These are phyloP conservation scores for Hymenoscyphus fructigenus DNA, from an alignment of 2,329 filamentous ascomycete species.

Conservation along the genomic window DNA sequence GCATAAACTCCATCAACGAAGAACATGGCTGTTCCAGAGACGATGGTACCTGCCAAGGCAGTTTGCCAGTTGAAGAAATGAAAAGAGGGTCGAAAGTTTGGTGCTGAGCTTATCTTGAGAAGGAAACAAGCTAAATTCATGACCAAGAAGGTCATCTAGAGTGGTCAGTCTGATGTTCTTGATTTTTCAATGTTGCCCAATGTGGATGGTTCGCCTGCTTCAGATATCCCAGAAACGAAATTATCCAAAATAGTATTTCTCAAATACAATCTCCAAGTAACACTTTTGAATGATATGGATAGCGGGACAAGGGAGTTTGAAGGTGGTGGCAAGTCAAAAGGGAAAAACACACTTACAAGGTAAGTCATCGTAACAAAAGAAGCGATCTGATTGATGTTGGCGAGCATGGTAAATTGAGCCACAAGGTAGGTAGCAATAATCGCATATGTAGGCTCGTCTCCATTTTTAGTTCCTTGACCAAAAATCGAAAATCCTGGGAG, in stretches of 20 bases:
- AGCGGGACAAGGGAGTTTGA: background rate
- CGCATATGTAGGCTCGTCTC: constrained; percentile 74
- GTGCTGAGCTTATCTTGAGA: constrained; percentile 81
- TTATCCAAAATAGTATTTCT: background rate
- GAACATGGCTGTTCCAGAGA: constrained; percentile 81
- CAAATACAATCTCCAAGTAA: background rate
- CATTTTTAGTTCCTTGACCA: constrained; percentile 67
- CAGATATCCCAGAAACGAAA: background rate
- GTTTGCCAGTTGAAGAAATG: constrained; percentile 88
- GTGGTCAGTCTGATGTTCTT: background rate
- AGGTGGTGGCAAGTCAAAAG: too few species aligned
- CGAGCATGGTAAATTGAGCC: constrained; percentile 76
- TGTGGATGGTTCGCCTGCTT: background rate
- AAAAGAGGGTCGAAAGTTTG: constrained; percentile 86
- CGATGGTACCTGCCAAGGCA: constrained; percentile 70
- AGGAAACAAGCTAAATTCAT: constrained; percentile 87
- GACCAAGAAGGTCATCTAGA: constrained; percentile 81
- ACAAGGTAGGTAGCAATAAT: constrained; percentile 74
- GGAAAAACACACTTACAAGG: constrained; percentile 48
- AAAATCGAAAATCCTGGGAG: constrained; percentile 75
- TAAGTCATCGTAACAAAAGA: constrained; percentile 91
- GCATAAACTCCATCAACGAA: constrained; percentile 85
- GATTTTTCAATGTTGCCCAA: background rate
- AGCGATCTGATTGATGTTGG: constrained; percentile 83
- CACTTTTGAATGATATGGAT: background rate